Percentiles rank a stretch among this genome's conserved stretches.
Evolutionary conservation across 768 basidiomycete genomes (phyloP).

Genomic region (Mycena vulgaris): DNA sequence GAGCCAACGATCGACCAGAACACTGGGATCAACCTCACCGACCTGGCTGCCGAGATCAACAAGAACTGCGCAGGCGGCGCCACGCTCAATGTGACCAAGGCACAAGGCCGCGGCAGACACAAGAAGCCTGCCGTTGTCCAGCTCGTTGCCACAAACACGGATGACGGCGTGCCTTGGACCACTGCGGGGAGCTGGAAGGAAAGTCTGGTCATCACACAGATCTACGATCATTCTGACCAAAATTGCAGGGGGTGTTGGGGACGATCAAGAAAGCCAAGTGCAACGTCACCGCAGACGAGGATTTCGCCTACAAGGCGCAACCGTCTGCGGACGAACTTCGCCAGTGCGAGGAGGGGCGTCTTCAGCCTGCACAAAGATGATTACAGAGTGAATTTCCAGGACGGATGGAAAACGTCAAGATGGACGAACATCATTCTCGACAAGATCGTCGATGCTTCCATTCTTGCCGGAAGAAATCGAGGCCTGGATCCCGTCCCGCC

Average conservation of each 20-base stretch:
- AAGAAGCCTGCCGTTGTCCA: neutral
- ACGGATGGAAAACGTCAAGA: neutral
- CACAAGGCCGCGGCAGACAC: no score
- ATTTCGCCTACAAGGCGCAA: neutral
- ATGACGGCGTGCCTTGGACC: neutral
- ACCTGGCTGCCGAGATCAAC: neutral
- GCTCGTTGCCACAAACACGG: neutral
- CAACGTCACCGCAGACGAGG: neutral
- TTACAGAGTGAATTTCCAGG: neutral
- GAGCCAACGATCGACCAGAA: neutral
- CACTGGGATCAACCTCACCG: neutral
- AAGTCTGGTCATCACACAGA: neutral
- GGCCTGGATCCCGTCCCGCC: neutral
- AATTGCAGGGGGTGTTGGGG: neutral
- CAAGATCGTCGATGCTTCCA: neutral
- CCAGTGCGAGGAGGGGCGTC: neutral
- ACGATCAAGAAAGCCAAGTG: neutral
- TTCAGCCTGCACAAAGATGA: neutral
- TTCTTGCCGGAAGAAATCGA: neutral
- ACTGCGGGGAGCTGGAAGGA: neutral
- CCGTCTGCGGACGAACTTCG: neutral
- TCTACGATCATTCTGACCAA: no score
- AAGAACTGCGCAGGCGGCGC: neutral
- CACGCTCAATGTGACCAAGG: neutral
- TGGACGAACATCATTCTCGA: slow-evolving; percentile 3